These are phyloP conservation scores for Botrytis fabae DNA, from an alignment of 2,329 filamentous ascomycete genomes.

Conservation along the genomic window DNA sequence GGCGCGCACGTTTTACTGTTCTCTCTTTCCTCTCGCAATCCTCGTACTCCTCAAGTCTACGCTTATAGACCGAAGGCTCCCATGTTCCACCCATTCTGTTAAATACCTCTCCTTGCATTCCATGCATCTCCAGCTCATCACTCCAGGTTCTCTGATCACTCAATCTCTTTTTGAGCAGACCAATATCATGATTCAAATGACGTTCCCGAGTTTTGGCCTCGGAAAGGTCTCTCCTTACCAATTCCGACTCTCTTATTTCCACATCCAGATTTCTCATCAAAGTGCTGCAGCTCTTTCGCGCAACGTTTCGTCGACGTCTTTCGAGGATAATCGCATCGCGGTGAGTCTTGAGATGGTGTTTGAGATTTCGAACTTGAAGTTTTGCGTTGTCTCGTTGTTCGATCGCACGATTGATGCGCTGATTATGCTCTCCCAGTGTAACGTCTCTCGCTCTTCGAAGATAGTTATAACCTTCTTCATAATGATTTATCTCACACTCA, in stretches of 20 bases:
- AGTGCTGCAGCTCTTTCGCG: neutral
- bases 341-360: neutral
- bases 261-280: neutral
- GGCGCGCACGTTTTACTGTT: neutral
- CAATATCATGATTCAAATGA: neutral
- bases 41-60: neutral
- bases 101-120: neutral
- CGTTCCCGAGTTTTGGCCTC: neutral
- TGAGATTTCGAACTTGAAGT: neutral
- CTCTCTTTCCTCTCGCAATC: neutral
- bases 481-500: neutral
- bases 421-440: neutral
- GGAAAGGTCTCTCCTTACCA: accelerated
- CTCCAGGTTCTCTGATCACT: neutral
- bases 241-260: neutral
- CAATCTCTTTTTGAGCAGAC: neutral
- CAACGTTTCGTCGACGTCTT: too few species aligned
- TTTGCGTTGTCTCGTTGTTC: too few species aligned
- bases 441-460: too few species aligned
- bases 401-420: neutral
- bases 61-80: neutral
- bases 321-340: neutral
- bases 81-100: neutral
- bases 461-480: neutral
- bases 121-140: neutral